Base-by-base conservation (phyloP, 305 asterid species). In the Salvia sclarea region DNA sequence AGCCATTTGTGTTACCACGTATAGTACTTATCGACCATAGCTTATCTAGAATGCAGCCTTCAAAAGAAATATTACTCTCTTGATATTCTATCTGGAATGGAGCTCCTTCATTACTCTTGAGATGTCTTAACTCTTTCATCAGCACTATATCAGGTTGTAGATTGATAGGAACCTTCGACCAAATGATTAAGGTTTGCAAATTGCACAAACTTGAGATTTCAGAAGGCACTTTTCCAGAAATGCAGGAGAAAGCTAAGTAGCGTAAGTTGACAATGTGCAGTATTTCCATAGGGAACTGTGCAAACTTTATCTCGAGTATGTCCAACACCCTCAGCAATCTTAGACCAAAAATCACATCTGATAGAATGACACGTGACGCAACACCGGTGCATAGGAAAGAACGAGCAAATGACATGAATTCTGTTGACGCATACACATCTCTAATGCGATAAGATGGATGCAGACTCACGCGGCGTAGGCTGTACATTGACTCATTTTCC, bases 291-390 rank as follows among this genome's bases (percentile, higher is more conserved):
- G 77, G 77, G 17, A 72, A 64, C 47, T 0, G 30, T 1, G 3
- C n/a, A n/a, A 44, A 41, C 21, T 33, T n/a, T 17, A 57, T 35
- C 1, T 40, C 41, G 6, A 48, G 1, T 9, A 73, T 20, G 10
- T 73, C 77, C 62, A 64, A 64, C 22, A 43, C 76, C n/a, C 71
- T 55, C 17, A 72, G 53, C 62, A 65, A 35, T 14, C 28, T 24
- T 5, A 22, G 37, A 2, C 6, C 58, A 3, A 30, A 52, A 41
- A 30, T 25, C 8, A 49, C 12, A 59, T 14, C 33, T 10, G 59
- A 53, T 1, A 37, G 18, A 38, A 45, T 1, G 10, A 2, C 55
- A 20, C 11, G 47, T 45, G 33, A 20, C 33, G 22, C 21, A 40
- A 14, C 16, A 50, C 78, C 48, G 8, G 14, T 47, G 61, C 38